Conservation (phyloP, 1,284 basidiomycete species). For the Hemileia vastatrix region DNA sequence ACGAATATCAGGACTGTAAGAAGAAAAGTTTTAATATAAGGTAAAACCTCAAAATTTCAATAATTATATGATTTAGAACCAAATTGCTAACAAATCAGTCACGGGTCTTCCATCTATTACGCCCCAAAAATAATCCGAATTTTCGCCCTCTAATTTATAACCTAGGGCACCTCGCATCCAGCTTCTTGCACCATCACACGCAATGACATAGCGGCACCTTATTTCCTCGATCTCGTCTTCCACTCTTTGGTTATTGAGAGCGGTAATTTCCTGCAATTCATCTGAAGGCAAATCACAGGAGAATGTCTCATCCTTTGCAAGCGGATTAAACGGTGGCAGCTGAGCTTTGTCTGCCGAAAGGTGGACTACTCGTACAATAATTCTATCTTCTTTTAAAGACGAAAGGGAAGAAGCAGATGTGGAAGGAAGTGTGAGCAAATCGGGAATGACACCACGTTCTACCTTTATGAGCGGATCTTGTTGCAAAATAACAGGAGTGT, state of each 20-base stretch:
- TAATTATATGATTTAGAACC: background rate
- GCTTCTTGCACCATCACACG: background rate
- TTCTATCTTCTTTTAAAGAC: background rate
- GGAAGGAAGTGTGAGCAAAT: background rate
- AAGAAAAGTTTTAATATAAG: background rate
- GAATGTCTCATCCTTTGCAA: background rate
- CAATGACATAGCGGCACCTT: background rate
- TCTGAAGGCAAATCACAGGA: background rate
- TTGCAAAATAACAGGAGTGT: no score
- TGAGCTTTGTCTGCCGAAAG: background rate
- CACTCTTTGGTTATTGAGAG: background rate
- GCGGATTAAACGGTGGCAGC: background rate
- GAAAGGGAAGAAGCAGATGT: background rate
- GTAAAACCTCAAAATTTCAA: background rate
- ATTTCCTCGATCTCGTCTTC: background rate
- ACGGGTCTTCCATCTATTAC: background rate
- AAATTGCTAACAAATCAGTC: background rate
- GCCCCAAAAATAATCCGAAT: conserved; percentile 1
- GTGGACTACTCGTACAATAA: background rate
- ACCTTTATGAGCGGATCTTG: no score
- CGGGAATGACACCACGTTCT: background rate
- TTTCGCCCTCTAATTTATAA: background rate
- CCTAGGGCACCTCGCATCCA: background rate
- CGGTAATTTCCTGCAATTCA: background rate
- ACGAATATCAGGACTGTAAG: conserved; percentile 58